These are phyloP conservation scores for Dryas integrifolia DNA, from an alignment of 331 rosid species.

Conservation along the genomic window DNA sequence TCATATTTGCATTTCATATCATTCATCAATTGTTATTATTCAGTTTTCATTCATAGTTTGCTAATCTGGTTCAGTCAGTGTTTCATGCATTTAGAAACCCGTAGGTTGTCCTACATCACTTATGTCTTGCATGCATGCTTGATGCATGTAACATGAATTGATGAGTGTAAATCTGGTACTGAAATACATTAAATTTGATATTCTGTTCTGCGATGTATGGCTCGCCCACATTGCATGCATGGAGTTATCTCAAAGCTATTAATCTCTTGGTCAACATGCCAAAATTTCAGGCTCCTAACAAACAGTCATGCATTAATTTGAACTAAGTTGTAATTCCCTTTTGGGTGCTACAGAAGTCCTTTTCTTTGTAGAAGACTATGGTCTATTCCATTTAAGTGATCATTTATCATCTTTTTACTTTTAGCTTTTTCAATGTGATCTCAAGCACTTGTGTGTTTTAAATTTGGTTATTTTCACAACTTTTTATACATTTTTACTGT, in stretches of 20 bases:
- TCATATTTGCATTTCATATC: too few species aligned
- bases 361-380: not conserved
- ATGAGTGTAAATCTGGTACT: not conserved
- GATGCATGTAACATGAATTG: not conserved
- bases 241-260: not conserved
- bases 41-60: too few species aligned
- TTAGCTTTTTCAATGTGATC: not conserved
- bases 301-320: conserved; percentile 3
- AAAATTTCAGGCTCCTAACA: not conserved
- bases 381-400: not conserved
- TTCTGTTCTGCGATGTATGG: not conserved
- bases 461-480: not conserved
- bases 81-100: too few species aligned
- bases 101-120: too few species aligned
- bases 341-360: not conserved
- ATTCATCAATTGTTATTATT: too few species aligned
- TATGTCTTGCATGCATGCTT: not conserved
- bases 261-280: not conserved
- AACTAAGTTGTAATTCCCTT: not conserved
- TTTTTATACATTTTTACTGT: not conserved
- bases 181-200: not conserved
- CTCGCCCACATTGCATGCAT: not conserved
- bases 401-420: not conserved
- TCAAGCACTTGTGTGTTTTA: not conserved
- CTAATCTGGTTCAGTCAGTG: too few species aligned